These are phyloP conservation scores for Wakefieldia striispora DNA, from an alignment of 768 basidiomycete species.

Conservation along the genomic window DNA sequence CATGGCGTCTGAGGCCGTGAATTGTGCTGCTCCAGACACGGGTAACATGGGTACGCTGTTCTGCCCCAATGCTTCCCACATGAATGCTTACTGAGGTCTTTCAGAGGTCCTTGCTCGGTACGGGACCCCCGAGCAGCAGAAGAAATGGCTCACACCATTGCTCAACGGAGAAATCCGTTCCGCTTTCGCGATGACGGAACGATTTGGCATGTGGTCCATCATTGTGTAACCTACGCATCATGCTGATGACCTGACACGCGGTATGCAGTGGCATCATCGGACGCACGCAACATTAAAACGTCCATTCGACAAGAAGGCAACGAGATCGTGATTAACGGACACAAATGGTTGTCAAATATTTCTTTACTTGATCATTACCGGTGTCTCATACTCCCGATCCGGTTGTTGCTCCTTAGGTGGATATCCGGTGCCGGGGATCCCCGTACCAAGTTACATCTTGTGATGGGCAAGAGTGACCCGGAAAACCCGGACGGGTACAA, in stretches of 20 bases:
- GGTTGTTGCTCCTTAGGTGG: conserved; percentile 57
- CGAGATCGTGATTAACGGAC: conserved; percentile 91
- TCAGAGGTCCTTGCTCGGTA: conserved; percentile 96
- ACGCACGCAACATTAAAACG: conserved; percentile 92
- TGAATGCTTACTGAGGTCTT: conserved; percentile 1
- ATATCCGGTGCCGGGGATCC: conserved; percentile 97
- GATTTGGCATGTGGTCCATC: conserved; percentile 52
- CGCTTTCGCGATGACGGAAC: conserved; percentile 97
- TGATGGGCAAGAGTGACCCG: conserved; percentile 94
- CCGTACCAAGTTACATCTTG: conserved; percentile 82
- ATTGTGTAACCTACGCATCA: conserved; percentile 3
- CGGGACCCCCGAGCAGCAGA: conserved; percentile 87
- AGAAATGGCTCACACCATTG: conserved; percentile 84
- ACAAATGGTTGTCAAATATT: conserved; percentile 73
- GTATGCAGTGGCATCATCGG: conserved; percentile 75
- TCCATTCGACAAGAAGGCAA: conserved; percentile 80
- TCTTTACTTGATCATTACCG: neutral
- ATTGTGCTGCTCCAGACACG: conserved; percentile 96
- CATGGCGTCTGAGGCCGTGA: conserved; percentile 81
- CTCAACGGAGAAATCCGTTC: conserved; percentile 92
- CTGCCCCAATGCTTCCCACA: neutral
- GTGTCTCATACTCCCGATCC: conserved; percentile 13
- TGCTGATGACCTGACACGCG: neutral
- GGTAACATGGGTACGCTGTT: conserved; percentile 84
- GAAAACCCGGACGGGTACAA: conserved; percentile 69